Evolutionary conservation across 2,329 filamentous ascomycete genomes (phyloP).

Genomic region (Thielaviopsis musarum): DNA sequence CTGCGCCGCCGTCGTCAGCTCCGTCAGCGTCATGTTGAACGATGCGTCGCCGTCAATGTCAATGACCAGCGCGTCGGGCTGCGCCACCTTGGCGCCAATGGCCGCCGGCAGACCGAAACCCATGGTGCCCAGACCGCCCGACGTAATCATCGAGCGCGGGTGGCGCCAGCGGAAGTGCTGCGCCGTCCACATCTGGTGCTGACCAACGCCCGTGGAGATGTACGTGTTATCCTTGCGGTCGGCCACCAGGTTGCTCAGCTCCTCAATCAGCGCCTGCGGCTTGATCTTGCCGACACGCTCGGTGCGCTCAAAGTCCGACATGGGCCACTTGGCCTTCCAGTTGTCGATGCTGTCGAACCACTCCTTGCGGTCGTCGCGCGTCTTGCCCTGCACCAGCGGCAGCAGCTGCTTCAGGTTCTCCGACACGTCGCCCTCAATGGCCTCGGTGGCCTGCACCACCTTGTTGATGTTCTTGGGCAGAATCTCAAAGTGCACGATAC

Average conservation of each 20-base stretch:
- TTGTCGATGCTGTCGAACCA: conserved; percentile 82
- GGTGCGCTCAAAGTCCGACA: conserved; percentile 63
- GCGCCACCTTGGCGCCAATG: conserved; percentile 82
- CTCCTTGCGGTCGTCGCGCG: conserved; percentile 50
- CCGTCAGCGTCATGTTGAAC: conserved; percentile 96
- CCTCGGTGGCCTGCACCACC: conserved; percentile 90
- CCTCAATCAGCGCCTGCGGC: conserved; percentile 83
- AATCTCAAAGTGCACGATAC: conserved; percentile 95
- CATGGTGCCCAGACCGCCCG: conserved; percentile 77
- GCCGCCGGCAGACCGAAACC: conserved; percentile 87
- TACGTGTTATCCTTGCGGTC: conserved; percentile 68
- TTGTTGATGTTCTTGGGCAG: conserved; percentile 99
- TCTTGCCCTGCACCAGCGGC: conserved; percentile 47
- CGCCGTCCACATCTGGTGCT: conserved; percentile 97
- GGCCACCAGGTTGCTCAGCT: conserved; percentile 69
- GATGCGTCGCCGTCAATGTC: conserved; percentile 98
- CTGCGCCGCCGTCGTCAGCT: conserved; percentile 81
- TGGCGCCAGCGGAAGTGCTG: conserved; percentile 93
- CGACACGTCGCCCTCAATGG: conserved; percentile 82
- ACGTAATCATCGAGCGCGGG: conserved; percentile 89
- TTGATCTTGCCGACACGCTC: conserved; percentile 70
- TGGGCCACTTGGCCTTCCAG: conserved; percentile 87
- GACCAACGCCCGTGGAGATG: conserved; percentile 86
- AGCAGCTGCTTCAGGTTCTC: conserved; percentile 61
- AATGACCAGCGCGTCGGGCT: conserved; percentile 64